These are phyloP conservation scores for Dissoconium aciculare DNA, from an alignment of 2,329 filamentous ascomycete species.

Conservation along the genomic window DNA sequence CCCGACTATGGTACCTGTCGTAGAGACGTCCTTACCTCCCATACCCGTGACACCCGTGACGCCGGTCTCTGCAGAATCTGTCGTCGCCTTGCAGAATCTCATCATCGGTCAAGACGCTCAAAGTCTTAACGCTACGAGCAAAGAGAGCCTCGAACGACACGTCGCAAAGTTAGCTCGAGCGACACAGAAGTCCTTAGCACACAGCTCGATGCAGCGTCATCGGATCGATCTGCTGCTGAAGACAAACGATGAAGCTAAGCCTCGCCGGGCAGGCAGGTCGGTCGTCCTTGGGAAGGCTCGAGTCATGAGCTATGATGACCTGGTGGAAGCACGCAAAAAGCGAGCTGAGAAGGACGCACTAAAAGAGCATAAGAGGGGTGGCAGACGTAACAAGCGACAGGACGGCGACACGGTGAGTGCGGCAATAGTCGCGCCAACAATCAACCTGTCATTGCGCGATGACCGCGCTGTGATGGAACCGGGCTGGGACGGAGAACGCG, in stretches of 20 bases:
- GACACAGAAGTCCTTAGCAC: background rate
- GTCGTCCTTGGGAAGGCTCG: constrained; percentile 14
- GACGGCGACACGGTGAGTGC: constrained; percentile 1
- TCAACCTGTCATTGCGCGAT: constrained; percentile 1
- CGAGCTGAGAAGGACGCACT: background rate
- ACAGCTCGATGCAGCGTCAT: constrained; percentile 1
- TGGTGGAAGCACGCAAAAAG: constrained; percentile 10
- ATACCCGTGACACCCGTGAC: constrained; percentile 1
- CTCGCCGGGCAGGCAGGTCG: constrained; percentile 14
- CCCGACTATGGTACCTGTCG: background rate
- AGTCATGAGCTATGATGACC: constrained; percentile 17
- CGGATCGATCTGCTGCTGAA: constrained; percentile 17
- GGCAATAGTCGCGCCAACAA: no score
- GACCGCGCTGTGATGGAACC: background rate
- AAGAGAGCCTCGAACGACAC: constrained; percentile 1
- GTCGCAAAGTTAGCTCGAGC: background rate
- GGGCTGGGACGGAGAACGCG: background rate
- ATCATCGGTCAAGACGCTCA: background rate
- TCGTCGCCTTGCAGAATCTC: background rate
- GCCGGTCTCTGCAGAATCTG: background rate
- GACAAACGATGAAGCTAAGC: constrained; percentile 20
- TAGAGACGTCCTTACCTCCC: background rate
- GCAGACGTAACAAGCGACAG: background rate
- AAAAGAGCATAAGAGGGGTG: background rate
- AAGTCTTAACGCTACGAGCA: background rate